Percentiles rank a stretch among this genome's conserved stretches.
Conservation (phyloP, 768 basidiomycete species). For the Rhizopogon sp. region DNA sequence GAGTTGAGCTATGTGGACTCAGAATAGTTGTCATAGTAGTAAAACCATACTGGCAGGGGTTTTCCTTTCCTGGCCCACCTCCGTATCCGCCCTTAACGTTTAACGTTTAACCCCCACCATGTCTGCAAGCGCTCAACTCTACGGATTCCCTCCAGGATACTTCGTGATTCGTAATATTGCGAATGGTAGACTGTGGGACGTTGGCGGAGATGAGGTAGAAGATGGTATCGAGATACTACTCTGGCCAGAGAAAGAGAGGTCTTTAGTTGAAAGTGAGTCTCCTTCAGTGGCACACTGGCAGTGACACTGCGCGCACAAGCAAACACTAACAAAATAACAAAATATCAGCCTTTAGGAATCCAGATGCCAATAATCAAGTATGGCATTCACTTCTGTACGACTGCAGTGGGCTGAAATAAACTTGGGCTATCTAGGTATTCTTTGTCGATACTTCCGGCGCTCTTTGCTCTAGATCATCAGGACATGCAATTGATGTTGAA, state of each 20-base stretch:
- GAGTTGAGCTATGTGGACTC: no score
- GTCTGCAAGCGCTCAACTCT: slow-evolving; percentile 20
- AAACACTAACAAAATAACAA: not conserved
- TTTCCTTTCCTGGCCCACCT: not conserved
- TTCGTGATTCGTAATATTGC: slow-evolving; percentile 34
- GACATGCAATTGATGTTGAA: slow-evolving; percentile 80
- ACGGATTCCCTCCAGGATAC: slow-evolving; percentile 33
- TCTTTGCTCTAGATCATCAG: slow-evolving; percentile 71
- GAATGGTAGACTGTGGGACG: slow-evolving; percentile 32
- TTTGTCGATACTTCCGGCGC: slow-evolving; percentile 77
- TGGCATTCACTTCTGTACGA: slow-evolving; percentile 4
- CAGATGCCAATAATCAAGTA: slow-evolving; percentile 72
- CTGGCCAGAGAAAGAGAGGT: slow-evolving; percentile 70
- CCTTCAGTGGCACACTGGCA: not conserved
- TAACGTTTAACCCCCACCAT: not conserved
- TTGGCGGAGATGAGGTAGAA: slow-evolving; percentile 26
- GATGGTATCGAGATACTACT: slow-evolving; percentile 48
- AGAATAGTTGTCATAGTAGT: no score
- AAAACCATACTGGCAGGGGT: not conserved
- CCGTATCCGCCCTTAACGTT: not conserved
- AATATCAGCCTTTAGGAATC: slow-evolving; percentile 55
- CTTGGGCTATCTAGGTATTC: slow-evolving; percentile 52
- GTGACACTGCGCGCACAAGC: not conserved
- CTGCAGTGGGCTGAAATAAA: not conserved
- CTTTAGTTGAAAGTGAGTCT: slow-evolving; percentile 69